phyloP scores from a whole-genome alignment of 2,329 filamentous ascomycete species.

The Epichloe coenophiala region DNA sequence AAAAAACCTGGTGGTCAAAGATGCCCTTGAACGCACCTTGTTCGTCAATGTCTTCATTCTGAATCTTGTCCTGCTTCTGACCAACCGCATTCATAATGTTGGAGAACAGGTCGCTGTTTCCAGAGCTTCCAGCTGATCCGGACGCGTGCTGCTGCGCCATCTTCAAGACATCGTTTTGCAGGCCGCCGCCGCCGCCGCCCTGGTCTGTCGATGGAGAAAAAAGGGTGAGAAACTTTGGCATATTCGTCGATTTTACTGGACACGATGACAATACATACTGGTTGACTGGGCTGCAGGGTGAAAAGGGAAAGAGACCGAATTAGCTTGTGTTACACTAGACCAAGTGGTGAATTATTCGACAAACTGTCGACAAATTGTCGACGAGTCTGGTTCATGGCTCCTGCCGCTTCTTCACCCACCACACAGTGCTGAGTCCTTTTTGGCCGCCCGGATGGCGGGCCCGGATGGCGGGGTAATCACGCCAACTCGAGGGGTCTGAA shows the following conservation, averaged over 20 bases:
- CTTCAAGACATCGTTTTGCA: conserved; percentile 32
- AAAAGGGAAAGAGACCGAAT: neutral
- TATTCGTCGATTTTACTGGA: too few relatives aligned
- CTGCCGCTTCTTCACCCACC: neutral
- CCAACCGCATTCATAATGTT: conserved; percentile 32
- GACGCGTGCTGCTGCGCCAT: conserved; percentile 35
- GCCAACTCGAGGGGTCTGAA: too few relatives aligned
- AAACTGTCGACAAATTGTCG: neutral
- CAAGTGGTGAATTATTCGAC: too few relatives aligned
- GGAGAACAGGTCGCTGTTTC: conserved; percentile 35
- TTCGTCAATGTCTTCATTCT: conserved; percentile 35
- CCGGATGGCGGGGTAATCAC: neutral
- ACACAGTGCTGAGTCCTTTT: neutral
- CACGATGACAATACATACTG: conserved; percentile 4
- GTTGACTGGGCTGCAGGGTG: conserved; percentile 4
- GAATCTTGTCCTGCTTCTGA: conserved; percentile 35
- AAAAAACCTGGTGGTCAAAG: too few relatives aligned
- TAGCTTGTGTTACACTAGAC: neutral
- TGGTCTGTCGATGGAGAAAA: neutral
- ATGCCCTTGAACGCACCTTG: conserved; percentile 23
- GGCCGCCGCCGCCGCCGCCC: conserved; percentile 18
- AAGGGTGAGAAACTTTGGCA: neutral
- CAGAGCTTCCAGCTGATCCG: conserved; percentile 31
- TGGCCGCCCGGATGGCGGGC: neutral
- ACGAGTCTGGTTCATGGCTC: neutral